A percentile compares a stretch with the other conserved stretches of the same genome.
phyloP scores from a whole-genome alignment of 202 grass and related monocot species.

The Alloteropsis angusta region DNA sequence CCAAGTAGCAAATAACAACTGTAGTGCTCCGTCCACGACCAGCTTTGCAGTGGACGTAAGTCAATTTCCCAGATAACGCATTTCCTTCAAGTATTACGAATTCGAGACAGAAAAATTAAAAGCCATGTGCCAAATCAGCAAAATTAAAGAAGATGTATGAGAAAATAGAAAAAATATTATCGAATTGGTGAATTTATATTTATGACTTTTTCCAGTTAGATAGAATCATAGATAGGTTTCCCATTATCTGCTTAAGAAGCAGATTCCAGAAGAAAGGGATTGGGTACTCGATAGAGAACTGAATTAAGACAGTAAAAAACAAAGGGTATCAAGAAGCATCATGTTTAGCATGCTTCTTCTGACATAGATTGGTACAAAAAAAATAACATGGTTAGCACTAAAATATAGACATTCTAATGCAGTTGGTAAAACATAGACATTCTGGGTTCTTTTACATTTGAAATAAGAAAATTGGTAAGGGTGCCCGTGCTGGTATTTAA shows the following conservation, averaged over 20 bases:
- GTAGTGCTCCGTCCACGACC: constrained; percentile 93
- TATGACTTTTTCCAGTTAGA: not conserved
- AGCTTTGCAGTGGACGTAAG: constrained; percentile 99
- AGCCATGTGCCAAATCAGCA: not conserved
- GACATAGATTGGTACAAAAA: not conserved
- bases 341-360: not conserved
- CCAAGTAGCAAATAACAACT: constrained; percentile 96
- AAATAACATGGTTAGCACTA: not conserved
- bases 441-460: not conserved
- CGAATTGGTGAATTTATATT: not conserved
- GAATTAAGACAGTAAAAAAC: not conserved
- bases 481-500: not conserved
- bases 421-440: not conserved
- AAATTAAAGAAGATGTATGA: not conserved
- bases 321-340: not conserved
- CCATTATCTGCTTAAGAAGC: not conserved
- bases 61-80: constrained; percentile 52
- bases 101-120: constrained; percentile 16
- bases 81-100: constrained; percentile 38
- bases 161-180: not conserved
- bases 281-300: not conserved
- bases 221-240: not conserved
- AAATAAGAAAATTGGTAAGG: not conserved
- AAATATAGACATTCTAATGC: not conserved
- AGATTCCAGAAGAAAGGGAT: not conserved